Evolutionary conservation across 495 filamentous ascomycete species (phyloP).

Genomic region (Penicillium salamii): DNA sequence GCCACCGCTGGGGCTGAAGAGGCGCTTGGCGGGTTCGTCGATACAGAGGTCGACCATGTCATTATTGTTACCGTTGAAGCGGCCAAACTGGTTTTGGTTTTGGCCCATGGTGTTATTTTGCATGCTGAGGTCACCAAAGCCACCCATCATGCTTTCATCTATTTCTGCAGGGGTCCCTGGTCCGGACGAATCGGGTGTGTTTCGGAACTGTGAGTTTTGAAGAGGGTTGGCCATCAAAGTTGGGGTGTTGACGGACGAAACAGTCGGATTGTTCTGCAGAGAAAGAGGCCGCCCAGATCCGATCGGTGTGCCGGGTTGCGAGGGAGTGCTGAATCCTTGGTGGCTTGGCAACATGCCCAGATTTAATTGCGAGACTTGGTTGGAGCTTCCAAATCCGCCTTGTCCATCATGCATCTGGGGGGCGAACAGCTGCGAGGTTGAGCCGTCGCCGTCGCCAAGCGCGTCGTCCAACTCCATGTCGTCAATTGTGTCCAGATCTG

Average conservation of each 20-base stretch:
- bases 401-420: conserved; percentile 53
- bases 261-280: conserved; percentile 90
- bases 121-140: conserved; percentile 52
- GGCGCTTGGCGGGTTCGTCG: conserved; percentile 89
- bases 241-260: conserved; percentile 96
- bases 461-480: conserved; percentile 97
- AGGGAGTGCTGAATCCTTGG: conserved; percentile 73
- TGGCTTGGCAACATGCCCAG: conserved; percentile 67
- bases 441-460: conserved; percentile 61
- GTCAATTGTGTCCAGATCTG: conserved; percentile 82
- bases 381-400: conserved; percentile 70
- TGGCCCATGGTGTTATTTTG: conserved; percentile 56
- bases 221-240: conserved; percentile 69
- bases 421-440: conserved; percentile 58
- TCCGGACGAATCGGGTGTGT: conserved; percentile 71
- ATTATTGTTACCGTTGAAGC: conserved; percentile 42
- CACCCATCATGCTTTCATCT: conserved; percentile 57
- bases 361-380: conserved; percentile 67
- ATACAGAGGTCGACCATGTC: conserved; percentile 77
- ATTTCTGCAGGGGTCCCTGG: conserved; percentile 70
- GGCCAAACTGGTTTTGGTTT: conserved; percentile 49
- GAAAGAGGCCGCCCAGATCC: conserved; percentile 58
- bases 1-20: conserved; percentile 82
- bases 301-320: conserved; percentile 83
- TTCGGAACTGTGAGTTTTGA: conserved; percentile 59